These are phyloP conservation scores for Talaromyces atroroseus DNA, from an alignment of 2,329 filamentous ascomycete genomes.

Conservation along the genomic window DNA sequence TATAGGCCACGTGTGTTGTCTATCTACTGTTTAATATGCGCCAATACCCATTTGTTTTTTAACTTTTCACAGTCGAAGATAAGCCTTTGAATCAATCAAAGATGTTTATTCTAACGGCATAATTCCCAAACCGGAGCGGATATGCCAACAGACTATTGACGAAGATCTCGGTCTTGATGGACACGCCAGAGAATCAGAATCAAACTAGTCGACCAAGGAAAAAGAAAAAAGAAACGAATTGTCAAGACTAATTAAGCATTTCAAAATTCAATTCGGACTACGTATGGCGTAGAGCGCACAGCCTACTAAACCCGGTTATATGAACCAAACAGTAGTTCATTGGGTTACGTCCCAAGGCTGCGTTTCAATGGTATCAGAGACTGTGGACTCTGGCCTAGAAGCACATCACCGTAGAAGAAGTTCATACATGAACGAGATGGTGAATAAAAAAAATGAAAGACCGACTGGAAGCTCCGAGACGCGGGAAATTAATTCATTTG, in stretches of 20 bases:
- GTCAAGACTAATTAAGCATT: too few relatives aligned
- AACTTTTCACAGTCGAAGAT: not conserved
- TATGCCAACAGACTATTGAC: not conserved
- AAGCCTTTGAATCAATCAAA: not conserved
- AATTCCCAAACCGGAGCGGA: not conserved
- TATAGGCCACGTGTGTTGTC: not conserved
- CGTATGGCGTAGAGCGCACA: too few relatives aligned
- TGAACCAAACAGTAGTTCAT: too few relatives aligned
- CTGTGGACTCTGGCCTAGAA: not conserved
- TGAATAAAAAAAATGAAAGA: not conserved
- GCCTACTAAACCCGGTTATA: too few relatives aligned
- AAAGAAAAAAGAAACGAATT: too few relatives aligned
- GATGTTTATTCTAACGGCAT: not conserved
- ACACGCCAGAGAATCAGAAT: not conserved
- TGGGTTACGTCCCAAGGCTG: too few relatives aligned
- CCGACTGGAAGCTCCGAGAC: slow-evolving; percentile 6
- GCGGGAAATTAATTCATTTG: slow-evolving; percentile 7
- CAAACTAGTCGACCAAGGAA: not conserved
- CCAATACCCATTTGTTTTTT: not conserved
- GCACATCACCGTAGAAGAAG: not conserved
- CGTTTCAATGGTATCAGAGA: too few relatives aligned
- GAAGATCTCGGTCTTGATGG: not conserved
- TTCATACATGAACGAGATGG: too few relatives aligned
- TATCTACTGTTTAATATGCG: not conserved
- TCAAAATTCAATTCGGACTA: too few relatives aligned